These are phyloP conservation scores for Nevesoporus exiguus DNA, from an alignment of 768 basidiomycete species.

Conservation along the genomic window DNA sequence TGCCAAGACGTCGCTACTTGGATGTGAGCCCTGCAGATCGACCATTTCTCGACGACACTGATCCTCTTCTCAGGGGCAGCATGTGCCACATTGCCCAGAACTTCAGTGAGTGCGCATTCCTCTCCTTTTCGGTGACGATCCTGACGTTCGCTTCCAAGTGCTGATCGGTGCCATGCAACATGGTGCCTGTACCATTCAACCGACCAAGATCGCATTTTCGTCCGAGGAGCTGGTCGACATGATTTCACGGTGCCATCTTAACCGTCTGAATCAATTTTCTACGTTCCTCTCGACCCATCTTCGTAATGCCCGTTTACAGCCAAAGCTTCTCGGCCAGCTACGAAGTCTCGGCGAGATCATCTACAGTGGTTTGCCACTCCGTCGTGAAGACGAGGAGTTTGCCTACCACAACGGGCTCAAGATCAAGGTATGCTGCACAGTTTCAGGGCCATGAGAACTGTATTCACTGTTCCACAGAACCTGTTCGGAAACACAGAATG, in stretches of 20 bases:
- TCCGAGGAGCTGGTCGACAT: slow-evolving; percentile 70
- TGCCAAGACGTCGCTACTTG: slow-evolving; percentile 66
- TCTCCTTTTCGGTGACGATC: slow-evolving; percentile 21
- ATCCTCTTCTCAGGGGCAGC: slow-evolving; percentile 58
- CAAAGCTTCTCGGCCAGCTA: slow-evolving; percentile 58
- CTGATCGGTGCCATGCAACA: slow-evolving; percentile 69
- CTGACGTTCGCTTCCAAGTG: slow-evolving; percentile 37
- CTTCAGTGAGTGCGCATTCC: slow-evolving; percentile 52
- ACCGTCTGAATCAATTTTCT: slow-evolving; percentile 73
- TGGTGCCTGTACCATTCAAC: slow-evolving; percentile 70
- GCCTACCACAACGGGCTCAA: slow-evolving; percentile 61
- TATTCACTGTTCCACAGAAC: slow-evolving; percentile 46
- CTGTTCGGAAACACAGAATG: slow-evolving; percentile 82
- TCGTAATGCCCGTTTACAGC: slow-evolving; percentile 53
- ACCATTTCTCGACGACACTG: slow-evolving; percentile 24
- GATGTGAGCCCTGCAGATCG: slow-evolving; percentile 52
- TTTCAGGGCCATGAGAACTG: slow-evolving; percentile 13
- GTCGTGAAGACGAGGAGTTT: slow-evolving; percentile 68
- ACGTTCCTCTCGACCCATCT: slow-evolving; percentile 66
- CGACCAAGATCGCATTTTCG: slow-evolving; percentile 60
- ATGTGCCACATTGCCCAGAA: slow-evolving; percentile 81
- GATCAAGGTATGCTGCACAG: slow-evolving; percentile 48
- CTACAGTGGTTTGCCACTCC: slow-evolving; percentile 62
- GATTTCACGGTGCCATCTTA: slow-evolving; percentile 63
- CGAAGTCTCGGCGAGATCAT: slow-evolving; percentile 58